Base-by-base conservation (phyloP, 352 stramenopile genomes). In the Thalassiosira mediterranea region DNA sequence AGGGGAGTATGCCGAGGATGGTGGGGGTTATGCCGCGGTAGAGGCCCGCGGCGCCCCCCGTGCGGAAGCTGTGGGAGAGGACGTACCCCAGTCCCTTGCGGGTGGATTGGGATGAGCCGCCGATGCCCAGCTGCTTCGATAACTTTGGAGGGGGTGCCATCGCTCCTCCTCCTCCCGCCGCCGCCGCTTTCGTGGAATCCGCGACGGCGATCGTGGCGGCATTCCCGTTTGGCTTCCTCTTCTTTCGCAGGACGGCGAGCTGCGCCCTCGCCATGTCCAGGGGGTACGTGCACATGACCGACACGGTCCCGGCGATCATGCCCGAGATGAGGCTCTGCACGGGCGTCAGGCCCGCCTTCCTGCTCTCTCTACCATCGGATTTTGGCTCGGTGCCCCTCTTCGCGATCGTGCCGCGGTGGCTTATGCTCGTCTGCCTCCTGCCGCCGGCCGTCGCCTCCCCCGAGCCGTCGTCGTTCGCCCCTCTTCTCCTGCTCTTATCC, bases 221-320 rank as follows among this genome's bases (percentile, higher is more conserved):
- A 37, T 32, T 26, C 42, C 58, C 26, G 17, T 28, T 67, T 53
- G 15, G 34, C 31, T 83, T 73, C 42, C 81, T 85, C 38, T 88
- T 76, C 47, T 62, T 84, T 37, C 82, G 79, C 31, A 90, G 72
- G 25, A 97, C 91, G 2, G 93, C 91, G 59, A 97, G 79, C 51
- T 95, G 87, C 11, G 92, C 89, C 63, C 93, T 81, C 23, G 93
- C 83, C 51, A 97, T 83, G 73, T 97, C 94, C 37, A 97, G 72
- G 26, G 94, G 94, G 84, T 97, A 96, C 1, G 92, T 96, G 15
- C 72, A 79, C 47, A 94, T 32, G 1, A 91, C 88, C 5, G 88
- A 94, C 25, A 87, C 66, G 11, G 81, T 88, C 37, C 94, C 94
- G 7, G 94, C 93, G 10, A 88, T 58, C 51, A 91, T 92, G 13